Evolutionary conservation across 306 rosid genomes (phyloP), one percentile per base, ranked within the genome.

Genomic region (Inga laurina): DNA sequence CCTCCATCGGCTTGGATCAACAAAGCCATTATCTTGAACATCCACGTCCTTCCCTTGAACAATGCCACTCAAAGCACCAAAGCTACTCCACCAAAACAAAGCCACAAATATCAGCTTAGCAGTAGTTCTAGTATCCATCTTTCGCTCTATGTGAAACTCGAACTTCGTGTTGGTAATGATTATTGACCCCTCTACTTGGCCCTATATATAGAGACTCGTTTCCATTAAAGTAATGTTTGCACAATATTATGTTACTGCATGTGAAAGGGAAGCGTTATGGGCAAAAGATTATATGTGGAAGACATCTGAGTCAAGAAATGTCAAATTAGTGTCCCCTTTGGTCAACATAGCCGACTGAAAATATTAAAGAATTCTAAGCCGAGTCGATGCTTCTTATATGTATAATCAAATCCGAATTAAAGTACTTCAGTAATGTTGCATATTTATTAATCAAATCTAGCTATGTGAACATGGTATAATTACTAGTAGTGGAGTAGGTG

Each of bases 401-500:
- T 59, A 52, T 52, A 76, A 65, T 68, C 41, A 77, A 78, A 51
- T 49, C 51, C 13, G 32, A 79, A 68, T 82, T 51, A 75, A 82
- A 84, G 76, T 48, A 75, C 79, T 86, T 70, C 43, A 68, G 72
- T 44, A 22, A 78, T 75, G 69, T 51, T 79, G 73, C 48, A 9
- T 21, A 71, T 70, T n/a, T 79, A 32, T 32, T 65, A 75, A 45
- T 57, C 76, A 44, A 52, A 64, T 59, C 69, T 69, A 44, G 32
- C 16, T 21, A 10, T 10, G 54, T 43, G 12, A 43, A 44, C 75
- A 71, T 22, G 56, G 21, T 13, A 21, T 43, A 71, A 44, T 79
- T 59, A 61, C 67, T 67, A 27, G 43, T 77, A 61, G 88, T 89
- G 92, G 90, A 87, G 92, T 89, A 41, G 90, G 85, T 84, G 75